Percentiles rank a stretch among this genome's conserved stretches.
Conservation (phyloP, 805 yeast genomes). For the Cyberlindnera galapagoensis region DNA sequence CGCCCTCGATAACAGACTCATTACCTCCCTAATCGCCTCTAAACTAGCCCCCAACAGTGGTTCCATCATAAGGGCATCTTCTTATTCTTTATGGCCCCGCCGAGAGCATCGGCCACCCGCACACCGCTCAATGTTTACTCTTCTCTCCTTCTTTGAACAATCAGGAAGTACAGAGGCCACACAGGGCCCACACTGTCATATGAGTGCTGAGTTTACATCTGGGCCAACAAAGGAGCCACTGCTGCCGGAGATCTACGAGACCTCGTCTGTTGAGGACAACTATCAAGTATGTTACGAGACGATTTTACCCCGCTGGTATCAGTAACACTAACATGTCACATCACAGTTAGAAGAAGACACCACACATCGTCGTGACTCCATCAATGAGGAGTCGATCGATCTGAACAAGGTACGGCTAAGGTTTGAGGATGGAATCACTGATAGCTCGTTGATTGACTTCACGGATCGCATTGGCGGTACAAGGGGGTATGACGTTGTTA, state of each 20-base stretch:
- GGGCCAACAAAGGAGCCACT: no score
- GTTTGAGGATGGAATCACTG: slow-evolving; percentile 25
- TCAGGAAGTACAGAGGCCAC: no score
- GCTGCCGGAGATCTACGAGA: slow-evolving; percentile 38
- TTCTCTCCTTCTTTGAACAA: no score
- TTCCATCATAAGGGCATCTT: no score
- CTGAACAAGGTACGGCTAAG: slow-evolving; percentile 16
- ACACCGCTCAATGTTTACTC: no score
- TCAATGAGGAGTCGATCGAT: slow-evolving; percentile 15
- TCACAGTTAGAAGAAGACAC: slow-evolving; percentile 1
- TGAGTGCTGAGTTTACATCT: no score
- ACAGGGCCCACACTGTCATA: no score
- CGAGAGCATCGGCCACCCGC: no score
- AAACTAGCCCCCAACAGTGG: no score
- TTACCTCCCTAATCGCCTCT: background rate
- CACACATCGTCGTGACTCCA: slow-evolving; percentile 17
- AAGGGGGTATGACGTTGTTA: slow-evolving; percentile 28
- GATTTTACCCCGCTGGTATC: no score
- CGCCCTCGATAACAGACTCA: background rate
- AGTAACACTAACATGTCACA: no score
- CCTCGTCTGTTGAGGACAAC: slow-evolving; percentile 34
- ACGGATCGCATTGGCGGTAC: slow-evolving; percentile 27
- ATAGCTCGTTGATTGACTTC: slow-evolving; percentile 20
- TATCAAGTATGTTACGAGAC: slow-evolving; percentile 31
- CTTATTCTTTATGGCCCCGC: no score